Base-by-base conservation (phyloP, 148 eudicot species). In the Camellia sinensis region DNA sequence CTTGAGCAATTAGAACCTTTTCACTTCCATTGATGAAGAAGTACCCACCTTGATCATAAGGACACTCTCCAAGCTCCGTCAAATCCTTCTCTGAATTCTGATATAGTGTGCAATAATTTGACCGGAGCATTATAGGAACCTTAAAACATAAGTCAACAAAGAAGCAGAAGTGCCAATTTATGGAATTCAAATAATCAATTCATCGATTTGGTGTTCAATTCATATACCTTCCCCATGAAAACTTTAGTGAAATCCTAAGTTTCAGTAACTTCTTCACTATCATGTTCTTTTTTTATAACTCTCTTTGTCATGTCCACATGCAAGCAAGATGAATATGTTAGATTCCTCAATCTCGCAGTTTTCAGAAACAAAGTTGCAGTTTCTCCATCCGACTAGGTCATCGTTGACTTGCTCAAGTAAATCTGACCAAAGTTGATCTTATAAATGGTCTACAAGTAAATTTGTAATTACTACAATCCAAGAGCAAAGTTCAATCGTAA, bases 371-470 rank as follows among this genome's bases (percentile, higher is more conserved):
- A 84, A 43, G 98, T 94, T 43, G 97, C 94, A 37, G 98, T 94
- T 83, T 94, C 98, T 87, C 98, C 98, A 84, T 94, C 98, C 44
- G 98, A 94, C 77, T 94, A 97, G 2, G 98, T 94, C 98, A 94
- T 91, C 98, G 92, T 94, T 3, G 98, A 97, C 82, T 92, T 94
- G 83, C 97, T 91, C 63, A 94, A 77, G 65, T 92, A 94, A 61
- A 94, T 94, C 83, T 94, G 98, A 68, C 97, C 95, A 79, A 94
- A 94, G 80, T 89, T 88, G 73, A 94, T 94, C 88, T 90, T 94
- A n/a, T n/a, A n/a, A n/a, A n/a, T n/a, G n/a, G n/a, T n/a, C n/a
- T n/a, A n/a, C n/a, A n/a, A n/a, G n/a, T n/a, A n/a, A n/a, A n/a
- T n/a, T n/a, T n/a, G n/a, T n/a, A n/a, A n/a, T n/a, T 74, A 68